Conservation (phyloP, 129 eudicot species). For the Glebionis coronaria region DNA sequence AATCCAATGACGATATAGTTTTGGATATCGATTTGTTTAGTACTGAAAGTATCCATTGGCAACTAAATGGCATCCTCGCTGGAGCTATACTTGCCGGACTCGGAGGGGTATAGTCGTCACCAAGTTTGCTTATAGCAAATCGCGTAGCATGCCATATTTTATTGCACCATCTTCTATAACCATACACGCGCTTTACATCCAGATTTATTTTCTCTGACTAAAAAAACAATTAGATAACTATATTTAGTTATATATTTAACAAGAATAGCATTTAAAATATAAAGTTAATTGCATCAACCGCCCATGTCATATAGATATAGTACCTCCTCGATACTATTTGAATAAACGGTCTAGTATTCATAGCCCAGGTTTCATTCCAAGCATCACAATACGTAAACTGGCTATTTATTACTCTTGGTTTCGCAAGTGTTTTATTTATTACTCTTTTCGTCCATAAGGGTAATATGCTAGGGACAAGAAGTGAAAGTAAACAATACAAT, state of each 20-base stretch:
- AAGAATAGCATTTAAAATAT: too few relatives aligned
- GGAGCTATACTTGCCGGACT: conserved; percentile 38
- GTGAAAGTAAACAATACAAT: too few relatives aligned
- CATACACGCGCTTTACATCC: conserved; percentile 84
- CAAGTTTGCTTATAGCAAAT: conserved; percentile 90
- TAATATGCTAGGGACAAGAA: too few relatives aligned
- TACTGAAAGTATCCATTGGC: conserved; percentile 92
- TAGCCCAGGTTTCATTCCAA: conserved; percentile 78
- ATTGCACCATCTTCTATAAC: conserved; percentile 92
- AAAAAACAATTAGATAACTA: background rate
- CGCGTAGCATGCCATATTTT: conserved; percentile 89
- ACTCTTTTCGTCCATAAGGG: too few relatives aligned
- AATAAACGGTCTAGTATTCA: conserved; percentile 58
- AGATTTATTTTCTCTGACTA: conserved; percentile 95
- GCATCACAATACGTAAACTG: conserved; percentile 92
- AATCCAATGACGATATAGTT: conserved; percentile 63
- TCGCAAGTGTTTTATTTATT: conserved; percentile 17
- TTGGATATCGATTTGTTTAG: conserved; percentile 70
- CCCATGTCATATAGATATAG: background rate
- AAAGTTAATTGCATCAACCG: too few relatives aligned
- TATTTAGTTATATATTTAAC: too few relatives aligned
- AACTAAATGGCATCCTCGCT: conserved; percentile 61
- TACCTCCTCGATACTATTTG: conserved; percentile 40
- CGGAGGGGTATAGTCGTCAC: conserved; percentile 74
- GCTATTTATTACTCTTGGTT: conserved; percentile 81